A percentile compares a stretch with the other conserved stretches of the same genome.
Evolutionary conservation across 345 rosid genomes (phyloP).

Genomic region (Acer negundo): DNA sequence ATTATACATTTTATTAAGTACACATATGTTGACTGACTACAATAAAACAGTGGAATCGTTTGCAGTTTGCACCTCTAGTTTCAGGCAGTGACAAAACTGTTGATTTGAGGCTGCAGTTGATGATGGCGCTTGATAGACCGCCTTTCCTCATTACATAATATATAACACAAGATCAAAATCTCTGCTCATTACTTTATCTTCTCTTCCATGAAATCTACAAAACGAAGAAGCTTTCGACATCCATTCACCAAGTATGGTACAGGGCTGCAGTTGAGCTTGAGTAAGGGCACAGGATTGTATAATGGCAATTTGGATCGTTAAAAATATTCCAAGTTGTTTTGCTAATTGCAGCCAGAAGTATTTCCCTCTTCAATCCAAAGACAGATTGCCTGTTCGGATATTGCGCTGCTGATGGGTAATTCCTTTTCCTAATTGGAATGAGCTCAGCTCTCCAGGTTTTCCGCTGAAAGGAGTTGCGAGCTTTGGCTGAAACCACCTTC

Average conservation of each 20-base stretch:
- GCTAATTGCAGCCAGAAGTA: background rate
- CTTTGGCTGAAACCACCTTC: conserved; percentile 87
- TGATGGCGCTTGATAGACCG: background rate
- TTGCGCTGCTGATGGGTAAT: conserved; percentile 73
- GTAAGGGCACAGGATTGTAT: background rate
- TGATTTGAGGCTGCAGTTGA: background rate
- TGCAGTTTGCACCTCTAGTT: conserved; percentile 12
- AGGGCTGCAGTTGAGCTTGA: background rate
- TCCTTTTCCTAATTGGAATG: conserved; percentile 63
- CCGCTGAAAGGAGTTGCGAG: conserved; percentile 63
- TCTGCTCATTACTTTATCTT: background rate
- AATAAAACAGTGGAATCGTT: background rate
- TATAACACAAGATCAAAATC: background rate
- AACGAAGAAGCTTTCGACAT: background rate
- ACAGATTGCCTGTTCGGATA: conserved; percentile 68
- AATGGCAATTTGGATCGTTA: background rate
- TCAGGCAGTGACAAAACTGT: background rate
- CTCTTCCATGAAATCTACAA: background rate
- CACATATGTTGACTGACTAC: background rate
- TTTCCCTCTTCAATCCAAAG: conserved; percentile 43
- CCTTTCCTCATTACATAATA: background rate
- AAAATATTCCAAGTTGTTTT: background rate
- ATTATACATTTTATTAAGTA: background rate
- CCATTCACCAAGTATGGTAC: background rate
- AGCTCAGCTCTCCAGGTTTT: conserved; percentile 57